Conservation (phyloP, 176 grass and related monocot species). For the Lolium rigidum region DNA sequence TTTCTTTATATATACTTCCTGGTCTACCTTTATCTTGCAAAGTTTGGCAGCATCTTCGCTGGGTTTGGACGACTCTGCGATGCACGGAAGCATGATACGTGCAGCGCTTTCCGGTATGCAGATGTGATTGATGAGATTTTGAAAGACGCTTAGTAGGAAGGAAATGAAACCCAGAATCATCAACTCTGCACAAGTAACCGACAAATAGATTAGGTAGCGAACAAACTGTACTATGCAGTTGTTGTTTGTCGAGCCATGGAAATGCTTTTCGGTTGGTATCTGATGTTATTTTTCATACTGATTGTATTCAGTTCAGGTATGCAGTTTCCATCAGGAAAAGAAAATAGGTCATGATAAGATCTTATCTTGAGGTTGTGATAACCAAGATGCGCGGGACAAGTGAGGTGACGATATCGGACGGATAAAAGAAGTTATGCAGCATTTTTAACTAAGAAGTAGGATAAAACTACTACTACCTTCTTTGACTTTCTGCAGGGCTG, state of each 20-base stretch:
- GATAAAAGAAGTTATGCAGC: not conserved
- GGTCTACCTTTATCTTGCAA: constrained; percentile 47
- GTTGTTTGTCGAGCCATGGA: not conserved
- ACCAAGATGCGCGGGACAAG: not conserved
- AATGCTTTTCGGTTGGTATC: not conserved
- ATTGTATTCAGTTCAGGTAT: not conserved
- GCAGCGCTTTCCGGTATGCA: constrained; percentile 55
- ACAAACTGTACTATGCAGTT: not conserved
- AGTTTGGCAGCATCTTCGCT: constrained; percentile 40
- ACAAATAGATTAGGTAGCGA: constrained; percentile 20
- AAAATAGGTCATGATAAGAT: not conserved
- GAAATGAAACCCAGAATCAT: constrained; percentile 88
- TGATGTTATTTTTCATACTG: not conserved
- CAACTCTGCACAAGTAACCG: constrained; percentile 53
- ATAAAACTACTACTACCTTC: constrained; percentile 45
- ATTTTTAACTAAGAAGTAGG: constrained; percentile 2
- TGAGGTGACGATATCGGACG: not conserved
- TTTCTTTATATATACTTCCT: not conserved
- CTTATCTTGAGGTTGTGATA: not conserved
- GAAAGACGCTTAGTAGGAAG: constrained; percentile 66
- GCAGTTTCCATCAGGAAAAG: not conserved
- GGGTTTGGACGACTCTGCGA: constrained; percentile 23
- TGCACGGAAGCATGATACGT: constrained; percentile 62
- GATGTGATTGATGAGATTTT: constrained; percentile 55
- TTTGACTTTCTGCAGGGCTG: constrained; percentile 63